Evolutionary conservation across 495 filamentous ascomycete genomes (phyloP), one percentile per base, ranked within the genome.

Genomic region (Daldinia bambusicola): DNA sequence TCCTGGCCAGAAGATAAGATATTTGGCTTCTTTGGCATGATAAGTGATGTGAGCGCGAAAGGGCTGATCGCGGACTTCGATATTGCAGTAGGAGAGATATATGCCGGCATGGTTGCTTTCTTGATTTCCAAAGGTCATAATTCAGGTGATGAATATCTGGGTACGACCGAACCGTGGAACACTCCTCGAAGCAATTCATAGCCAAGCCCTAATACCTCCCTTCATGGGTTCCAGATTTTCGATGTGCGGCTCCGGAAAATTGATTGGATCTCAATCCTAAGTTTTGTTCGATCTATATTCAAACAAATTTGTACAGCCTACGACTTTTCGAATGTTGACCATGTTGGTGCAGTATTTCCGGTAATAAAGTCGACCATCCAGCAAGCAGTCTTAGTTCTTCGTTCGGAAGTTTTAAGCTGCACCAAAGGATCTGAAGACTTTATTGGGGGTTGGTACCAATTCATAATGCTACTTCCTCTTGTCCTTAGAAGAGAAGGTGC

Each of bases 181-280:
- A 18, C 2, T 16, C n/a, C 6, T 34, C 32, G 32, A 16, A 45
- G 5, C n/a, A 6, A 45, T 20, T 7, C n/a, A 45, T 45, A 2
- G 18, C 9, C 8, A 45, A 6, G 16, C 16, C 41, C 16, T 3
- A 16, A 7, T 7, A 48, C 8, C 43, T 48, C 43, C 43, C 43
- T 20, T 48, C 43, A 5, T 48, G 43, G 43, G 43, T 48, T 48
- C 43, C 43, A 10, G 43, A 48, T 4, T 48, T 48, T 48, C 18
- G 43, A 20, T 48, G 43, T 9, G 43, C 18, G 3, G 7, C 18
- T 9, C 9, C 9, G 3, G 4, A 2, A 18, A 6, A 22, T 9
- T 0, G 20, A 22, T 5, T 48, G 4, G 1, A 22, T 22, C 18
- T 48, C 0, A 22, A 10, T 5, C 43, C 43, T 4, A 10, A 5